phyloP scores from a whole-genome alignment of 306 rosid species.

The Vigna mungo region DNA sequence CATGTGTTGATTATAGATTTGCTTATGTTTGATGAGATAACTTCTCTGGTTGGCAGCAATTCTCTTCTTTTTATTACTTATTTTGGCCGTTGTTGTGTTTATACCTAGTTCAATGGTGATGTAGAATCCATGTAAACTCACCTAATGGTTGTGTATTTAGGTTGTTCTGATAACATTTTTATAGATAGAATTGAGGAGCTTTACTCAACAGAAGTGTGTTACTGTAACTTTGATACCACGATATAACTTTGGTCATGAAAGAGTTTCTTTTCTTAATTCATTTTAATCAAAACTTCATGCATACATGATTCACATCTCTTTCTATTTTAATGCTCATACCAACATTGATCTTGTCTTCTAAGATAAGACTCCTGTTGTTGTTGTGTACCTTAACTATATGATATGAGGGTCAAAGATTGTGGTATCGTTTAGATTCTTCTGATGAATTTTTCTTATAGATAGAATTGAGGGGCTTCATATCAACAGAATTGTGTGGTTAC shows the following conservation, averaged over 20 bases:
- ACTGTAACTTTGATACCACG: not conserved
- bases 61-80: not conserved
- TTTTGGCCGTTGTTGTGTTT: not conserved
- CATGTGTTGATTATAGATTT: conserved; percentile 1
- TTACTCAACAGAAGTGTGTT: not conserved
- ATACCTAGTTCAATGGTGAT: not conserved
- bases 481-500: no score
- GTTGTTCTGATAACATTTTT: not conserved
- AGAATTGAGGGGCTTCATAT: no score
- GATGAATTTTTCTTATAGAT: not conserved
- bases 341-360: conserved; percentile 1
- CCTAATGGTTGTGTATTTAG: conserved; percentile 1
- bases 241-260: not conserved
- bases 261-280: not conserved
- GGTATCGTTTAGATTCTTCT: conserved; percentile 1
- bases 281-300: not conserved
- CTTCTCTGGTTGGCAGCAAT: not conserved
- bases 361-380: no score
- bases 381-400: not conserved
- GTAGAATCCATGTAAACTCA: not conserved
- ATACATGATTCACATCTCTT: not conserved
- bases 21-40: not conserved
- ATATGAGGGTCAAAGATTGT: not conserved
- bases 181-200: conserved; percentile 1
- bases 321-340: not conserved